Conservation (phyloP, 345 rosid species). For the Gossypium mustelinum region DNA sequence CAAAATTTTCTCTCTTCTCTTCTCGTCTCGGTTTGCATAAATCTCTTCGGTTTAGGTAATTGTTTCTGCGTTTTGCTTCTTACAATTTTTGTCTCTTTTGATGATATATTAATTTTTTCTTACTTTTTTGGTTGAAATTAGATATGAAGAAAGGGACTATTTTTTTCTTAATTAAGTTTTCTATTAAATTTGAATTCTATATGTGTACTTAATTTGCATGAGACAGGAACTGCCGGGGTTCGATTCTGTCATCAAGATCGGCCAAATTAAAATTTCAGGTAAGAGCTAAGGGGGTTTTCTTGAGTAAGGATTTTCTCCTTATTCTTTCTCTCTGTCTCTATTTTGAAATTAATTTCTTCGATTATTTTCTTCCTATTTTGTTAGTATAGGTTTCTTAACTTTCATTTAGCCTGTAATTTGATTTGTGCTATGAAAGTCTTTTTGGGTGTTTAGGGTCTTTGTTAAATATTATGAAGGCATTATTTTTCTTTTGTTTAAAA, state of each 20-base stretch:
- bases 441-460: constrained; percentile 4
- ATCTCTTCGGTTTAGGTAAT: not conserved
- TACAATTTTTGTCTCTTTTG: not conserved
- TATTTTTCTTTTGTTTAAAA: no score
- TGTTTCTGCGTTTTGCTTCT: not conserved
- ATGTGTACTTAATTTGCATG: not conserved
- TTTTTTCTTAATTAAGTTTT: not conserved
- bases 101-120: not conserved
- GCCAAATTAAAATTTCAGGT: constrained; percentile 8
- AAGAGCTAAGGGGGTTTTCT: constrained; percentile 15
- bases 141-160: not conserved
- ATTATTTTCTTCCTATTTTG: not conserved
- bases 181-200: not conserved
- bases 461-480: not conserved
- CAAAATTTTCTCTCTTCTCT: not conserved
- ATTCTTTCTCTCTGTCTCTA: no score
- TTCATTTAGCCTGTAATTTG: not conserved
- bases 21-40: not conserved
- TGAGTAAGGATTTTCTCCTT: not conserved
- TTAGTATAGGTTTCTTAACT: not conserved
- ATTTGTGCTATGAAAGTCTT: not conserved
- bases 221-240: constrained; percentile 19
- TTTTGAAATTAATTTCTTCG: not conserved
- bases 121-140: not conserved
- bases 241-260: constrained; percentile 20